phyloP scores from a whole-genome alignment of 306 rosid species.

The Cucumis hystrix region DNA sequence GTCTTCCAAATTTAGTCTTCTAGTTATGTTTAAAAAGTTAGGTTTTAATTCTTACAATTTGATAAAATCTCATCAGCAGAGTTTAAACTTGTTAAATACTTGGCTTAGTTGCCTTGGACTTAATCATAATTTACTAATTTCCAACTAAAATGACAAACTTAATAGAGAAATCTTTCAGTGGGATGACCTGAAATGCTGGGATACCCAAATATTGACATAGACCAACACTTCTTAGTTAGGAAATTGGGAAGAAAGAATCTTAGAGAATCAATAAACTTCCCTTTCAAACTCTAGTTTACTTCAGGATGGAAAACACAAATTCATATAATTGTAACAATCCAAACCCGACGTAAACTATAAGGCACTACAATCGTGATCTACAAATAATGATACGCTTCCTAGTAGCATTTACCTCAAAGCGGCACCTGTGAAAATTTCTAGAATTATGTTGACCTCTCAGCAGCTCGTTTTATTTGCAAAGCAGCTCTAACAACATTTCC shows the following conservation, averaged over 20 bases:
- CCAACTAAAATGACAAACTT: background rate
- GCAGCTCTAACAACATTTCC: constrained; percentile 90
- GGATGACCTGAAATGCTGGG: constrained; percentile 1
- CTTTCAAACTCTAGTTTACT: background rate
- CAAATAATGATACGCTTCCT: background rate
- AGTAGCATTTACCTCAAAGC: background rate
- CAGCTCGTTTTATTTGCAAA: constrained; percentile 54
- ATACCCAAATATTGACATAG: constrained; percentile 1
- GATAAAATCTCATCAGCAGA: too few species aligned
- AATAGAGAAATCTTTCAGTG: background rate
- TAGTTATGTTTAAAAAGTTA: too few species aligned
- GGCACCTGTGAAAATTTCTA: background rate
- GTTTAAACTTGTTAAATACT: too few species aligned
- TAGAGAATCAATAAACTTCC: background rate
- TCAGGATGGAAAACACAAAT: background rate
- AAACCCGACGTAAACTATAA: background rate
- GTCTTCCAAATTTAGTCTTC: too few species aligned
- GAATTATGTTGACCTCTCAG: constrained; percentile 15
- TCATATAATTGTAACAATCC: background rate
- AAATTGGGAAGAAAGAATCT: background rate
- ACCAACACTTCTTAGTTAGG: background rate
- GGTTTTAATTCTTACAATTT: too few species aligned
- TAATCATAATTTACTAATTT: too few species aligned
- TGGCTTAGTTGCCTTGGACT: too few species aligned
- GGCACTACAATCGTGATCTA: background rate